Percentiles rank a stretch among this genome's conserved stretches.
Evolutionary conservation across 2,329 filamentous ascomycete genomes (phyloP).

Genomic region (Ophiostoma pallidulum): DNA sequence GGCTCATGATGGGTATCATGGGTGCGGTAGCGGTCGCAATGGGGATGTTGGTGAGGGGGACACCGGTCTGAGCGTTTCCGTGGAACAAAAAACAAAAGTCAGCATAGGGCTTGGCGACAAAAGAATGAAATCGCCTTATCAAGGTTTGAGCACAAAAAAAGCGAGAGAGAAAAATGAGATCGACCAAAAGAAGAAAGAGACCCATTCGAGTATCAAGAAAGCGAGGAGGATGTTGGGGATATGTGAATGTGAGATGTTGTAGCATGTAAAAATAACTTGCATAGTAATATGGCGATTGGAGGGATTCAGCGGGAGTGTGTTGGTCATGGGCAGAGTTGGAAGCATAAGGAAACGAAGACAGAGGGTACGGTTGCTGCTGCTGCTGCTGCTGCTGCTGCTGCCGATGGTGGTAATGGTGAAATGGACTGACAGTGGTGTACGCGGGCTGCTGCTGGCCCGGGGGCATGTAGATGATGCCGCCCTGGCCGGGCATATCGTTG

Average conservation of each 20-base stretch:
- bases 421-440: constrained; percentile 14
- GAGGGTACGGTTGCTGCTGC: neutral
- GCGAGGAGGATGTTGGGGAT: neutral
- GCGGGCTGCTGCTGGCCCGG: constrained; percentile 9
- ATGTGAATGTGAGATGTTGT: too few relatives aligned
- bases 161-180: neutral
- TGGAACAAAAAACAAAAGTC: neutral
- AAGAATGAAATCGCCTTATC: neutral
- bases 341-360: neutral
- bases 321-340: neutral
- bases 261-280: constrained; percentile 10
- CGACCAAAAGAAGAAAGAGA: neutral
- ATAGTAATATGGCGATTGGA: neutral
- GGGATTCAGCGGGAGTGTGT: neutral
- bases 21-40: constrained; percentile 15
- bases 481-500: constrained; percentile 27
- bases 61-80: neutral
- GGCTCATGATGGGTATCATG: constrained; percentile 11
- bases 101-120: neutral
- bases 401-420: too few relatives aligned
- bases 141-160: too few relatives aligned
- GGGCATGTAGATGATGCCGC: constrained; percentile 12
- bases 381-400: too few relatives aligned
- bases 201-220: neutral
- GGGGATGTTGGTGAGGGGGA: neutral